Conservation (phyloP, 345 rosid genomes). For the Salix brachista region DNA sequence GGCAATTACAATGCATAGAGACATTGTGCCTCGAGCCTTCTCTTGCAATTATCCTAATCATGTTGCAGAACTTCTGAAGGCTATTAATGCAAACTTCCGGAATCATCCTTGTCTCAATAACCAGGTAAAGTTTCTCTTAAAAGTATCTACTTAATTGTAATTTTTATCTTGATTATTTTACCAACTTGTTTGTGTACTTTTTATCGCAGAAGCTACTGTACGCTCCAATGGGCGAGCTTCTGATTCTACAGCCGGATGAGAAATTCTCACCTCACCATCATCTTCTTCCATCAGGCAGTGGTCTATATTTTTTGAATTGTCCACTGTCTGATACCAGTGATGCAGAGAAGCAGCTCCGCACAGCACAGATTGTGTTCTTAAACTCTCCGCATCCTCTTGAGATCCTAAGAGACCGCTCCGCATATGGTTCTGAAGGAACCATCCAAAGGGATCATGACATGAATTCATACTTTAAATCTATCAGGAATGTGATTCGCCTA, state of each 20-base stretch:
- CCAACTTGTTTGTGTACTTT: background rate
- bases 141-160: background rate
- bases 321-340: slow-evolving; percentile 36
- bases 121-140: slow-evolving; percentile 42
- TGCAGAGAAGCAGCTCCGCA: slow-evolving; percentile 56
- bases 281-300: slow-evolving; percentile 90
- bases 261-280: slow-evolving; percentile 78
- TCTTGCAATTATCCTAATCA: slow-evolving; percentile 88
- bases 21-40: slow-evolving; percentile 95
- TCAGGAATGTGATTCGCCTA: slow-evolving; percentile 57
- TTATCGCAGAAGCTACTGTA: slow-evolving; percentile 60
- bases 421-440: slow-evolving; percentile 85
- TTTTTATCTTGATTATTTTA: background rate
- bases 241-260: slow-evolving; percentile 90
- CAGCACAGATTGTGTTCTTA: slow-evolving; percentile 67
- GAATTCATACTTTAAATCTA: slow-evolving; percentile 69
- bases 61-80: slow-evolving; percentile 74
- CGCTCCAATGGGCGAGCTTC: slow-evolving; percentile 91
- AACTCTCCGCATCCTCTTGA: slow-evolving; percentile 98
- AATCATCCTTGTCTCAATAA: slow-evolving; percentile 82
- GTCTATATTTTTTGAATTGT: slow-evolving; percentile 58
- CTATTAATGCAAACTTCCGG: slow-evolving; percentile 77
- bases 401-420: slow-evolving; percentile 73
- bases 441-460: slow-evolving; percentile 90
- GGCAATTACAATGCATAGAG: slow-evolving; percentile 81